These are phyloP conservation scores for Populus deltoides DNA, from an alignment of 345 rosid genomes.

Conservation along the genomic window DNA sequence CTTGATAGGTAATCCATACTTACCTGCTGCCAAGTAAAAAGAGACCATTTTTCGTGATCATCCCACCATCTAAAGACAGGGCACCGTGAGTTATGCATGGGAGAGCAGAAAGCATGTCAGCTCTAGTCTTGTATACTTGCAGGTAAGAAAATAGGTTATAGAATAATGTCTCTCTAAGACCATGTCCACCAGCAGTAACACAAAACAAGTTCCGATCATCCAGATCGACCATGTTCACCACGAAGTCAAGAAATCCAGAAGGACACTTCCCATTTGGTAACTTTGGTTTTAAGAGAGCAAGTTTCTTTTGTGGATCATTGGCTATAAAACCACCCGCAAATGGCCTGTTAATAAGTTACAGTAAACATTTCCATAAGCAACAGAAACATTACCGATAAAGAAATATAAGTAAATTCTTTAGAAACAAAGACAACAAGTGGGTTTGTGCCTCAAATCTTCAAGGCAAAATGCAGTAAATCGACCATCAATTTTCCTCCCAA, in stretches of 20 bases:
- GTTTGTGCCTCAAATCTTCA: slow-evolving; percentile 16
- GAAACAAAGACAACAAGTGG: not conserved
- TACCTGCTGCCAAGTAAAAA: slow-evolving; percentile 13
- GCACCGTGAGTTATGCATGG: slow-evolving; percentile 26
- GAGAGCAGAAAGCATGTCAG: slow-evolving; percentile 15
- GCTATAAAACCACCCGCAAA: slow-evolving; percentile 4
- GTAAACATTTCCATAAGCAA: not conserved
- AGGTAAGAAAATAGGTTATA: slow-evolving; percentile 19
- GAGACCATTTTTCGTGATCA: slow-evolving; percentile 3
- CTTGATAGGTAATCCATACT: not conserved
- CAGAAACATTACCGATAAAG: not conserved
- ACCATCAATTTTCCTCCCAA: slow-evolving; percentile 13
- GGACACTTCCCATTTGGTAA: slow-evolving; percentile 15
- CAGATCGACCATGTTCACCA: slow-evolving; percentile 17
- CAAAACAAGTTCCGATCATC: not conserved
- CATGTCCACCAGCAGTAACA: slow-evolving; percentile 13
- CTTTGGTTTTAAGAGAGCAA: slow-evolving; percentile 10
- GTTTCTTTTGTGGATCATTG: slow-evolving; percentile 18
- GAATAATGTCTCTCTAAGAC: slow-evolving; percentile 28
- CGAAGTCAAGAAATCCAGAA: slow-evolving; percentile 16
- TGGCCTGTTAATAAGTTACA: slow-evolving; percentile 7
- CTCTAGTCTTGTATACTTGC: slow-evolving; percentile 14
- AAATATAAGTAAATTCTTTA: not conserved
- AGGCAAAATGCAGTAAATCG: slow-evolving; percentile 23
- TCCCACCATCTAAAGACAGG: slow-evolving; percentile 23